phyloP scores from a whole-genome alignment of 2,329 filamentous ascomycete species.

The Claviceps sorghi region DNA sequence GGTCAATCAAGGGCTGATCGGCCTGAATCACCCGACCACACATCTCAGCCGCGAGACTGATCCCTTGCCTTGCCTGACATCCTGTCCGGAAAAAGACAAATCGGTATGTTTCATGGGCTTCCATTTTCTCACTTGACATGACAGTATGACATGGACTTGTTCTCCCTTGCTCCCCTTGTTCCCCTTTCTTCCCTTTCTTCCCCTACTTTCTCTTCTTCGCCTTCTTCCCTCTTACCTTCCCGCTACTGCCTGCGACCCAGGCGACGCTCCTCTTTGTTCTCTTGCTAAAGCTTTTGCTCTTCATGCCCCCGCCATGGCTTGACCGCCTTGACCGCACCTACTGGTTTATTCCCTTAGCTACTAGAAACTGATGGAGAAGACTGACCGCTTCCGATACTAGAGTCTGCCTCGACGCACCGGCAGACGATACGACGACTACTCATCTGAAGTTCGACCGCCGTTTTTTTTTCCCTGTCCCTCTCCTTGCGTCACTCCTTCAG shows the following conservation, averaged over 20 bases:
- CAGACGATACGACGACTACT: not conserved
- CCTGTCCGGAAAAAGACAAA: not conserved
- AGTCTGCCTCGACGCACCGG: not conserved
- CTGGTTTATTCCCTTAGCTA: too few relatives aligned
- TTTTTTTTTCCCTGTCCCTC: not conserved
- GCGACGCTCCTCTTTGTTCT: not conserved
- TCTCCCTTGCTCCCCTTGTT: not conserved
- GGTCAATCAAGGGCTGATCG: not conserved
- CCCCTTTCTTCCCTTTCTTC: not conserved
- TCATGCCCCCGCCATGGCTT: not conserved
- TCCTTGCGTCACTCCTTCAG: not conserved
- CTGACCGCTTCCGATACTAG: slow-evolving; percentile 1
- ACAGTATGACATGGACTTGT: not conserved
- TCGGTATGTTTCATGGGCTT: not conserved
- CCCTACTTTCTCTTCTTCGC: not conserved
- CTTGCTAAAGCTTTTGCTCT: not conserved
- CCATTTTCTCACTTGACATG: not conserved
- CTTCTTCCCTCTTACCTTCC: not conserved
- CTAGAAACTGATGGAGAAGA: not conserved
- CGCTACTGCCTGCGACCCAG: not conserved
- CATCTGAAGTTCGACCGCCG: not conserved
- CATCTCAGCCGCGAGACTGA: not conserved
- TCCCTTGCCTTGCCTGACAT: not conserved
- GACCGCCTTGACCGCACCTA: not conserved
- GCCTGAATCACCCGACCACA: not conserved